A percentile compares a stretch with the other conserved stretches of the same genome.
These are phyloP conservation scores for Medicago truncatula DNA, from an alignment of 306 rosid species.

Conservation along the genomic window MtrunA17r5.0-ANR NC_053045.1:40747001-40747500, in stretches of 20 bases:
- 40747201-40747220: no score
- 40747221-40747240: no score
- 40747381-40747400: constrained; percentile 15
- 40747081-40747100: no score
- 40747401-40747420: constrained; percentile 23
- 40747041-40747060: constrained; percentile 62
- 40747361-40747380: constrained; percentile 26
- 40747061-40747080: no score
- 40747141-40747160: no score
- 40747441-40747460: constrained; percentile 24
- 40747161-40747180: no score
- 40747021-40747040: constrained; percentile 84
- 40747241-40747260: no score
- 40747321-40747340: constrained; percentile 28
- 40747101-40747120: no score
- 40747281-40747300: no score
- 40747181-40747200: no score
- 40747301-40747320: constrained; percentile 51
- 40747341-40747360: constrained; percentile 26
- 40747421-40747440: constrained; percentile 24
- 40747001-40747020: constrained; percentile 91
- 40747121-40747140: no score
- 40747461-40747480: constrained; percentile 18
- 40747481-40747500: constrained; percentile 26
- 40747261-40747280: no score